Evolutionary conservation across 106 monocot genomes (phyloP), one percentile per base, ranked within the genome.

Genomic region (Xerophyta viscosa): DNA sequence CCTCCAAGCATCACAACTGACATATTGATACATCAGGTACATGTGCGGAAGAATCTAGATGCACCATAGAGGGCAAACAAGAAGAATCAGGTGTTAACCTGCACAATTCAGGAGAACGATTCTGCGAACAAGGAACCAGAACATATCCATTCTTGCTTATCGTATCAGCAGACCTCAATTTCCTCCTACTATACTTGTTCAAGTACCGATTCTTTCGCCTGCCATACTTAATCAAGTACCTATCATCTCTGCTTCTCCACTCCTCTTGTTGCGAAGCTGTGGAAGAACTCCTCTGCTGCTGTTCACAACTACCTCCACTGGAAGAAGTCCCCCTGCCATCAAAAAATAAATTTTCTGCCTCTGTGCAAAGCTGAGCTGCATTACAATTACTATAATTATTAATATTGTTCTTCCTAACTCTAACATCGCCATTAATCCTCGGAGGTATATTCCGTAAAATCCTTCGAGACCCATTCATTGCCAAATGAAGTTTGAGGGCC

Each of bases 81-180:
- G n/a, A n/a, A n/a, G n/a, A n/a, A n/a, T n/a, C n/a, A n/a, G n/a
- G n/a, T n/a, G n/a, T n/a, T n/a, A n/a, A n/a, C n/a, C n/a, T n/a
- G n/a, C n/a, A n/a, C n/a, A n/a, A n/a, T 10, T 46, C 46, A 46
- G 46, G 8, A 46, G 46, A 46, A 46, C 20, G n/a, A 46, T 46
- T 46, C 46, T 46, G 46, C 18, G 18, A 46, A 46, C 46, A 46
- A 46, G 46, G 46, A 20, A 18, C 13, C 19, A 46, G 3, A 7
- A 18, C 18, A 46, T 19, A 46, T n/a, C 8, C 6, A 17, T 46
- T 19, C 19, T 7, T 19, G 13, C 1, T 19, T 7, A 18, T 19
- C 2, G 7, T 46, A 7, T 1, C 3, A 2, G 15, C 18, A 17
- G 20, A 19, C 20, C 46, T 46, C 1, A 19, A 19, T 20, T 46